Conservation (phyloP, 305 asterid species). For the Stenogyne calaminthoides region DNA sequence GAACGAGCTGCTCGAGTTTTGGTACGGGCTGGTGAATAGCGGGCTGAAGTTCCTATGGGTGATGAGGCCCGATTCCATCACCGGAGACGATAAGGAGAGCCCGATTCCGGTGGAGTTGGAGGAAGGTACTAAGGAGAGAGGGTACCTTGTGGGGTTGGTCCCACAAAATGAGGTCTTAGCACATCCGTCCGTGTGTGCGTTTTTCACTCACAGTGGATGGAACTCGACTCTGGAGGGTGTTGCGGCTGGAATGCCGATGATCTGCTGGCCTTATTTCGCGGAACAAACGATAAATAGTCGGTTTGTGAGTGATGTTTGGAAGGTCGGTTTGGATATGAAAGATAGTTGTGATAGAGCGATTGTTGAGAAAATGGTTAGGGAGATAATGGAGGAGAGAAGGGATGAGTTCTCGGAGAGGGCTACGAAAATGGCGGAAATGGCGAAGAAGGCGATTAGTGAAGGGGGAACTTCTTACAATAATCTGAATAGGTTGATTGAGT, state of each 20-base stretch:
- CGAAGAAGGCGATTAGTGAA: slow-evolving; percentile 32
- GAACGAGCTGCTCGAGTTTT: slow-evolving; percentile 40
- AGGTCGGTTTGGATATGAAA: slow-evolving; percentile 49
- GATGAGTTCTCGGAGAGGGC: slow-evolving; percentile 41
- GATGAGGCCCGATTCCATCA: slow-evolving; percentile 46
- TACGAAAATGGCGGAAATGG: slow-evolving; percentile 33
- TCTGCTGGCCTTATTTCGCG: slow-evolving; percentile 48
- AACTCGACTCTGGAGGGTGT: slow-evolving; percentile 40
- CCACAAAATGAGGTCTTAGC: slow-evolving; percentile 49
- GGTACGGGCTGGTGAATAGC: slow-evolving; percentile 53
- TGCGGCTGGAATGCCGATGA: slow-evolving; percentile 40
- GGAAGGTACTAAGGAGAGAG: slow-evolving; percentile 40
- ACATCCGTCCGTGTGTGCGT: slow-evolving; percentile 39
- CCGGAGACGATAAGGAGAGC: slow-evolving; percentile 6
- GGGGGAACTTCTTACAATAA: slow-evolving; percentile 41
- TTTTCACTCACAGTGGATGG: slow-evolving; percentile 51
- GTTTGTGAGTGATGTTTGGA: slow-evolving; percentile 47
- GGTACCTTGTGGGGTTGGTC: slow-evolving; percentile 48
- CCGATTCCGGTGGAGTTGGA: slow-evolving; percentile 36
- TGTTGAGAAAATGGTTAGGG: slow-evolving; percentile 44
- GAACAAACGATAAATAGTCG: slow-evolving; percentile 47
- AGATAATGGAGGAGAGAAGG: slow-evolving; percentile 40
- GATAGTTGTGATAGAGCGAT: slow-evolving; percentile 39
- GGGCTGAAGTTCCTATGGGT: slow-evolving; percentile 49
- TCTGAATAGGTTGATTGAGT: slow-evolving; percentile 31